Percentiles rank a stretch among this genome's conserved stretches.
phyloP scores from a whole-genome alignment of 345 rosid genomes.

The Carallia pectinifolia region DNA sequence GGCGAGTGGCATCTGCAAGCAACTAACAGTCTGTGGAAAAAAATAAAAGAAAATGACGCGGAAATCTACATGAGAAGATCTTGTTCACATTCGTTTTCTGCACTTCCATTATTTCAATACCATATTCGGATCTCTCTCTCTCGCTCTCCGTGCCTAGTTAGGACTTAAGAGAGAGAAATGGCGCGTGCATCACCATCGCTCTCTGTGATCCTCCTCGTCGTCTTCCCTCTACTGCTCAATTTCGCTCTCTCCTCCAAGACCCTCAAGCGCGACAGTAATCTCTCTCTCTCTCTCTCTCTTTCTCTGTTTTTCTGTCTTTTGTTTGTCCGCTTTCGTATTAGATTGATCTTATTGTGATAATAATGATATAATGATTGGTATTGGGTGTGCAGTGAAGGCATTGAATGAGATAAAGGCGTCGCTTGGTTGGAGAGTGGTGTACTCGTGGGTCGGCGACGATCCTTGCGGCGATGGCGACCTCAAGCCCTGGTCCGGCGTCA shows the following conservation, averaged over 20 bases:
- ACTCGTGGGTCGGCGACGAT: conserved; percentile 97
- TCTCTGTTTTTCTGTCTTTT: too few relatives aligned
- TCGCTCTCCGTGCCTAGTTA: too few relatives aligned
- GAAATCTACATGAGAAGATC: too few relatives aligned
- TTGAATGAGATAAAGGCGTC: conserved; percentile 96
- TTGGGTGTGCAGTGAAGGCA: conserved; percentile 65
- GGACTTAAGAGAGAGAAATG: background rate
- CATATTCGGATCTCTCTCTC: too few relatives aligned
- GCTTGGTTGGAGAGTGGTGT: conserved; percentile 95
- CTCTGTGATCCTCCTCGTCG: conserved; percentile 27
- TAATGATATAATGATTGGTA: background rate
- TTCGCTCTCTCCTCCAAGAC: conserved; percentile 49
- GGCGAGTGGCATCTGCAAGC: too few relatives aligned
- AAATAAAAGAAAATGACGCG: too few relatives aligned
- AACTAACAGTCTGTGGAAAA: too few relatives aligned
- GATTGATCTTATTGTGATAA: background rate
- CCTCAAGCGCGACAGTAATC: conserved; percentile 47
- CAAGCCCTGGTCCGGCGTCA: conserved; percentile 94
- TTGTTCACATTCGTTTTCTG: too few relatives aligned
- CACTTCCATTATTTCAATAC: too few relatives aligned
- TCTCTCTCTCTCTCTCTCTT: background rate
- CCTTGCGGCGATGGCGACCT: conserved; percentile 92
- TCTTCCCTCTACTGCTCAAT: conserved; percentile 31
- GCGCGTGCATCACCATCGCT: conserved; percentile 10
- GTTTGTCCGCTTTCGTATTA: background rate